phyloP scores from a whole-genome alignment of 192 early-diverging fungal genomes.

The Umbelopsis sp. region DNA sequence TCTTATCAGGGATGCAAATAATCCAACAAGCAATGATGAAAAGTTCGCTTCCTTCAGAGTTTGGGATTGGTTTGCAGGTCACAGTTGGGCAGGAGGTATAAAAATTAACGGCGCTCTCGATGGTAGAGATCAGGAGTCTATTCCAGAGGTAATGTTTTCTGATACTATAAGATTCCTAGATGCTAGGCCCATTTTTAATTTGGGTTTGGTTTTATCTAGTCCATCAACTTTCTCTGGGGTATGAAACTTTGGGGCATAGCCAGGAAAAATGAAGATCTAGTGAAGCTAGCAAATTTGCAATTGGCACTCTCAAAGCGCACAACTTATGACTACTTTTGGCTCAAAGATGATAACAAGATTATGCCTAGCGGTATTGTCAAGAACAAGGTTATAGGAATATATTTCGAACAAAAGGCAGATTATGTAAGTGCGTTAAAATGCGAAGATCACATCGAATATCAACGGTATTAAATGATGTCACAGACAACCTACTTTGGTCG shows the following conservation, averaged over 20 bases:
- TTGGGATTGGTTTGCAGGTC: constrained; percentile 64
- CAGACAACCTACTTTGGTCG: constrained; percentile 45
- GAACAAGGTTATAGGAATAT: constrained; percentile 41
- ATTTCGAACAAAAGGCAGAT: constrained; percentile 39
- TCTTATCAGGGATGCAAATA: constrained; percentile 52
- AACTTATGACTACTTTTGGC: constrained; percentile 39
- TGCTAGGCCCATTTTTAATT: not conserved
- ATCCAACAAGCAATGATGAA: constrained; percentile 43
- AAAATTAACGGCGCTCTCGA: constrained; percentile 38
- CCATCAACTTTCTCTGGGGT: constrained; percentile 44
- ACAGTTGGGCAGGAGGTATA: constrained; percentile 66
- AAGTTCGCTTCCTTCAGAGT: constrained; percentile 55
- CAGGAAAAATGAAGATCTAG: constrained; percentile 20
- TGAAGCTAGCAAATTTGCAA: constrained; percentile 27
- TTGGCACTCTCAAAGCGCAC: constrained; percentile 33
- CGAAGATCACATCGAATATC: not conserved
- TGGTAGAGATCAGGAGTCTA: constrained; percentile 42
- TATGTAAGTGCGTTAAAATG: constrained; percentile 28
- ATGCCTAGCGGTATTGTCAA: constrained; percentile 24
- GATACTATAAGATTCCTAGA: not conserved
- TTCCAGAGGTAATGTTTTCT: constrained; percentile 31
- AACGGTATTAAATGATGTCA: not conserved
- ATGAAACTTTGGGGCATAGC: constrained; percentile 37
- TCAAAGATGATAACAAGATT: constrained; percentile 31
- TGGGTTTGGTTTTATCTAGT: constrained; percentile 5